Evolutionary conservation across 352 stramenopile species (phyloP).

Genomic region (Phytophthora meadii): DNA sequence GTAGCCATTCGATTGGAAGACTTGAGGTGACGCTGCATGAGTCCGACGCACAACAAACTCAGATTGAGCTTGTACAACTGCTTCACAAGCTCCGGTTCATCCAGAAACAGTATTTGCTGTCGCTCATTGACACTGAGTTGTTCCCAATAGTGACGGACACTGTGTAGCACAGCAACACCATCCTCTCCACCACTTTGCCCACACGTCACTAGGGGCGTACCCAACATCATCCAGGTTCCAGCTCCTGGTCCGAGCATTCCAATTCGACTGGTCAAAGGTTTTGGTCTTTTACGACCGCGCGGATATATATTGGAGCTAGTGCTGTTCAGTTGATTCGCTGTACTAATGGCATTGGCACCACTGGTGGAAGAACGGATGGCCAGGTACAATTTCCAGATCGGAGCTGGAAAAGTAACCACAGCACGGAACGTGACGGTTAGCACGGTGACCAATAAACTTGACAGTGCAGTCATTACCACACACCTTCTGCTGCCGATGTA

Average conservation of each 20-base stretch:
- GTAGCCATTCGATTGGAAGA: conserved; percentile 32
- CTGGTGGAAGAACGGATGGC: conserved; percentile 42
- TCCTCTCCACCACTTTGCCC: conserved; percentile 24
- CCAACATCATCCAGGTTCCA: conserved; percentile 35
- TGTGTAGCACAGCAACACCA: conserved; percentile 24
- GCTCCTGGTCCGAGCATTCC: conserved; percentile 6
- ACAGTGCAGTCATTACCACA: not conserved
- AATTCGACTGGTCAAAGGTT: conserved; percentile 30
- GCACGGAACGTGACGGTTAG: conserved; percentile 5
- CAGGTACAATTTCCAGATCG: conserved; percentile 77
- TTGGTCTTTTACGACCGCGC: conserved; percentile 52
- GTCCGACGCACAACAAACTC: conserved; percentile 80
- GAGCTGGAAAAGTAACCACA: conserved; percentile 40
- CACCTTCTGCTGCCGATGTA: conserved; percentile 34
- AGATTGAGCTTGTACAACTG: conserved; percentile 90
- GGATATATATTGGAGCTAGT: not conserved
- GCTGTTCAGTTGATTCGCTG: conserved; percentile 1
- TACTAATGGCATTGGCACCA: conserved; percentile 10
- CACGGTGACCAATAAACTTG: not conserved
- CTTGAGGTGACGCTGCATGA: conserved; percentile 88
- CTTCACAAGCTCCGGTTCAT: conserved; percentile 85
- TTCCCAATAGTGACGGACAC: conserved; percentile 73
- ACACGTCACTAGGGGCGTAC: conserved; percentile 21
- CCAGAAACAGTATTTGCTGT: conserved; percentile 81
- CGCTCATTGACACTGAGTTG: conserved; percentile 65